Evolutionary conservation across 306 rosid genomes (phyloP).

Genomic region (Luffa acutangula): DNA sequence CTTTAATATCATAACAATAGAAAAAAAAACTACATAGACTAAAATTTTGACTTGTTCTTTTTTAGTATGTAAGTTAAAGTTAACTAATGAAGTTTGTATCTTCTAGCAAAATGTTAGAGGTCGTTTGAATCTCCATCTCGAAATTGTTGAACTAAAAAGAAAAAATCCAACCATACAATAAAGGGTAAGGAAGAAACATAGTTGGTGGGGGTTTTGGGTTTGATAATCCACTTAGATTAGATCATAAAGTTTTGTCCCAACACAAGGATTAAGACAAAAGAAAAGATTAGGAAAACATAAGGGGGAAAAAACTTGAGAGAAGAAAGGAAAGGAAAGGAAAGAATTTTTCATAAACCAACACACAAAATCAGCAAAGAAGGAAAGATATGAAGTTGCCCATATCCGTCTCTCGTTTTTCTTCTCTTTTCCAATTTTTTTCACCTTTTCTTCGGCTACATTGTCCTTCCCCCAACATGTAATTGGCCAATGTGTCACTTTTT

Average conservation of each 20-base stretch:
- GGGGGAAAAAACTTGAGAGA: background rate
- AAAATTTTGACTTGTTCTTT: too few relatives aligned
- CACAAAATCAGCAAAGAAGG: background rate
- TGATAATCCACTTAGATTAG: background rate
- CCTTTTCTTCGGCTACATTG: conserved; percentile 14
- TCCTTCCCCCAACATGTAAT: conserved; percentile 5
- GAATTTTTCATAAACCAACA: background rate
- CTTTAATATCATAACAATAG: background rate
- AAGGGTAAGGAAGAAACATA: background rate
- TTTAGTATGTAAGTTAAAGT: too few relatives aligned
- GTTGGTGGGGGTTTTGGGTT: background rate
- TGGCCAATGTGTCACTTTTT: conserved; percentile 5
- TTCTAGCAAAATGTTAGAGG: too few relatives aligned
- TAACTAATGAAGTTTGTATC: too few relatives aligned
- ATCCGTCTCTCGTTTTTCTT: conserved; percentile 1
- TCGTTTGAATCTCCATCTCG: too few relatives aligned
- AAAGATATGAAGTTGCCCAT: background rate
- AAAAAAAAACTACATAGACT: too few relatives aligned
- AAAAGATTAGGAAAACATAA: background rate
- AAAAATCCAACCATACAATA: too few relatives aligned
- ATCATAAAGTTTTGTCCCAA: background rate
- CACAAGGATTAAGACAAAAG: background rate
- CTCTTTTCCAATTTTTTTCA: background rate
- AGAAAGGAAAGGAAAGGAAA: background rate
- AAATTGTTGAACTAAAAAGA: too few relatives aligned